phyloP scores from a whole-genome alignment of 495 filamentous ascomycete genomes.

The Parachaetomium inaequale region DNA sequence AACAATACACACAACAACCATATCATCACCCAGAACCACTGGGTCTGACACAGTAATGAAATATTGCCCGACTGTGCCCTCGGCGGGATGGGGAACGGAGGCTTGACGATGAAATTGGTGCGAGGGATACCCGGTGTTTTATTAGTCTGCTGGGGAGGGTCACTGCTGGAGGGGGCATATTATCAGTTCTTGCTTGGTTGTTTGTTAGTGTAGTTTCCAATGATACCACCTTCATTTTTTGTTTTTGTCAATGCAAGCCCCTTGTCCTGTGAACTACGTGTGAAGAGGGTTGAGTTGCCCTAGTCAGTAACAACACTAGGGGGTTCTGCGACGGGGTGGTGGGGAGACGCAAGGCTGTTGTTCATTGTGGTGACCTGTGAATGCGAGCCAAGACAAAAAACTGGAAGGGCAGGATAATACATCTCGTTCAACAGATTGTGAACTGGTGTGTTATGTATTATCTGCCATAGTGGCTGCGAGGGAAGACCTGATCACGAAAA shows the following conservation, averaged over 20 bases:
- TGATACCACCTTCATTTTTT: constrained; percentile 30
- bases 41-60: background rate
- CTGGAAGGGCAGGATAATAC: no score
- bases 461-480: background rate
- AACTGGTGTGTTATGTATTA: no score
- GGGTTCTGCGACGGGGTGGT: no score
- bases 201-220: constrained; percentile 7
- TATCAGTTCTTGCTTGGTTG: background rate
- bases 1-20: background rate
- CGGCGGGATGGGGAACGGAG: background rate
- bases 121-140: background rate
- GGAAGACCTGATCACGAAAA: background rate
- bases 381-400: no score
- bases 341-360: no score
- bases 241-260: background rate
- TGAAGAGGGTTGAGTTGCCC: no score
- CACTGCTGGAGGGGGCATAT: background rate
- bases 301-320: no score
- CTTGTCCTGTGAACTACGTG: background rate
- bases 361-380: no score
- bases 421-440: no score
- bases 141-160: background rate
- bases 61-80: background rate
- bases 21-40: background rate
- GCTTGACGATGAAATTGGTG: background rate